Conservation (phyloP, 2,329 filamentous ascomycete genomes). For the Microdochium nivale region DNA sequence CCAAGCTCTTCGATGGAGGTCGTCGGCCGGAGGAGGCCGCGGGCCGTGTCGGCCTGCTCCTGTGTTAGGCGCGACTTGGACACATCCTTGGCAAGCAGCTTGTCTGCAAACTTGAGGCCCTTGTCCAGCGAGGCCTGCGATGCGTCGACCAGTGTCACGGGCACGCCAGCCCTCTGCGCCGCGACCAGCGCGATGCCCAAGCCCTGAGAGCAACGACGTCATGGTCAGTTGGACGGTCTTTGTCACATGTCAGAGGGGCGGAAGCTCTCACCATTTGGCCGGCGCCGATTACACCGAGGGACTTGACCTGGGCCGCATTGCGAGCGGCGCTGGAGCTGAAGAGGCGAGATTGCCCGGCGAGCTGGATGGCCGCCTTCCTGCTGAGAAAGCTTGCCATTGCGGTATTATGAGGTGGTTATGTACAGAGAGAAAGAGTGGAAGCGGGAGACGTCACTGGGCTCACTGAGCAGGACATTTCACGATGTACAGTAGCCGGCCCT, state of each 20-base stretch:
- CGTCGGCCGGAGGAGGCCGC: constrained; percentile 59
- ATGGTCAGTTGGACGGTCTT: constrained; percentile 11
- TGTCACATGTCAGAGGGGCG: constrained; percentile 25
- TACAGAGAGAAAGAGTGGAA: background rate
- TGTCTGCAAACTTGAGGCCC: constrained; percentile 89
- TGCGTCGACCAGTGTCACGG: constrained; percentile 78
- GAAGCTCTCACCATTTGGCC: constrained; percentile 84
- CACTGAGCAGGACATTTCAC: too few species aligned
- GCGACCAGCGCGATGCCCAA: constrained; percentile 93
- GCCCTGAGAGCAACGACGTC: constrained; percentile 48
- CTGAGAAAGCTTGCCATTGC: background rate
- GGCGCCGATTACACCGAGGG: constrained; percentile 83
- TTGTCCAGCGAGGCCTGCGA: constrained; percentile 82
- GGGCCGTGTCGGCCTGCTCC: constrained; percentile 66
- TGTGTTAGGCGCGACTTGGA: constrained; percentile 78
- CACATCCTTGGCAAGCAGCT: constrained; percentile 88
- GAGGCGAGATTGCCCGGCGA: constrained; percentile 22
- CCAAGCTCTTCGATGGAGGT: constrained; percentile 70
- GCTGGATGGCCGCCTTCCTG: background rate
- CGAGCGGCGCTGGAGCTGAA: constrained; percentile 63
- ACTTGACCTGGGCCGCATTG: constrained; percentile 67
- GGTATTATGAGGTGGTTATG: background rate
- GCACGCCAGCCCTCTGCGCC: constrained; percentile 72
- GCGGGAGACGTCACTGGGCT: background rate
- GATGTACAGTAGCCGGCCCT: too few species aligned